Conservation (phyloP, 441 rosid species). For the Populus trichocarpa region DNA sequence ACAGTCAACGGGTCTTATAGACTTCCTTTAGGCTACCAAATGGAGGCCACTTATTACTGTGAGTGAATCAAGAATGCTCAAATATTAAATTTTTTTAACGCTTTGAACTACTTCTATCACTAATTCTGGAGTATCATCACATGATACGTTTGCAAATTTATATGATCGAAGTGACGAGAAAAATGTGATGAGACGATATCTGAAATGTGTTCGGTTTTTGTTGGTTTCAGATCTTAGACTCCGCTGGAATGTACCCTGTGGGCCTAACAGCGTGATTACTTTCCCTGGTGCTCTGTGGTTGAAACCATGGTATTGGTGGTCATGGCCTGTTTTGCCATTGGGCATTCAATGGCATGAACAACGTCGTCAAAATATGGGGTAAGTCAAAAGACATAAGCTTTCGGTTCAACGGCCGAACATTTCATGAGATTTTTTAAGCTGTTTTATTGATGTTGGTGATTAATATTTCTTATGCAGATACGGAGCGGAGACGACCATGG, state of each 20-base stretch:
- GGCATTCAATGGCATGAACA: slow-evolving; percentile 80
- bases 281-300: slow-evolving; percentile 92
- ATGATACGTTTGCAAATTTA: background rate
- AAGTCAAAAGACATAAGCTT: slow-evolving; percentile 1
- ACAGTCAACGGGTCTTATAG: slow-evolving; percentile 62
- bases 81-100: background rate
- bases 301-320: slow-evolving; percentile 99
- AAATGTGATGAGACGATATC: background rate
- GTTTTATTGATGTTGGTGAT: background rate
- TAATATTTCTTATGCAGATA: slow-evolving; percentile 39
- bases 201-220: background rate
- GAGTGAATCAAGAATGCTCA: slow-evolving; percentile 24
- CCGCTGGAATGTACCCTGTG: slow-evolving; percentile 89
- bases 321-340: slow-evolving; percentile 91
- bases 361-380: slow-evolving; percentile 75
- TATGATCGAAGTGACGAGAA: background rate
- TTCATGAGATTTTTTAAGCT: background rate
- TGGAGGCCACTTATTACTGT: slow-evolving; percentile 96
- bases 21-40: slow-evolving; percentile 94
- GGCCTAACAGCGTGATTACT: slow-evolving; percentile 86
- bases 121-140: background rate
- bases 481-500: slow-evolving; percentile 67
- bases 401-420: background rate
- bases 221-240: slow-evolving; percentile 63
- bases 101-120: background rate